Base-by-base conservation (phyloP, 129 eudicot genomes). In the Helichrysum umbraculigerum region DNA sequence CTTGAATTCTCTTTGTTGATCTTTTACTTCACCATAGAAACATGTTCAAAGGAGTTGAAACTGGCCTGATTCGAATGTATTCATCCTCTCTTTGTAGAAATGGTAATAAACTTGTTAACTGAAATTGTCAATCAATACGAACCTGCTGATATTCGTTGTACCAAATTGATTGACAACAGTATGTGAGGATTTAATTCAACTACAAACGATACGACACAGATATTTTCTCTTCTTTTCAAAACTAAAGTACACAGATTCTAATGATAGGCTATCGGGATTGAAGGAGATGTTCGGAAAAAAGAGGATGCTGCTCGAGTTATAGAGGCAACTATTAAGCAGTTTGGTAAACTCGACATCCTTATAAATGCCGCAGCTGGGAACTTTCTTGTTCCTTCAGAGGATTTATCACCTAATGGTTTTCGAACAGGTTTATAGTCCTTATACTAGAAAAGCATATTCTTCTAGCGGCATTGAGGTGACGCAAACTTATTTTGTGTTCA, bases 301-400 rank as follows among this genome's bases (percentile, higher is more conserved):
- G 84, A 81, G 32, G 88, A 87, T 69, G 80, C 78, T 21, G 79
- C 70, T 71, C 73, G 75, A 69, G 86, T 76, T 47, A 17, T 79
- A 76, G 86, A 81, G n/a, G 33, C 81, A 54, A 87, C 91, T 32
- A 52, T 83, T 25, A 75, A 66, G 72, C 73, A 78, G 52, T 87
- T 81, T 68, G 91, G 91, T 28, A 77, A 62, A 72, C 83, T 83
- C 20, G 90, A 83, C 73, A 87, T 87, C 52, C 91, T 81, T 50
- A 86, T 84, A 34, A 84, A 81, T 70, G 86, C 86, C 3, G 86
- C 91, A 28, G 88, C 88, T 2, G 85, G 91, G n/a, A 87, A 87
- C 77, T 87, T 87, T 69, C 86, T 84, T 61, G 86, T 71, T 7
- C 66, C 86, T 57, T 76, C 88, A 0, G 85, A 84, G 79, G 86